Conservation (phyloP, 2,329 filamentous ascomycete species). For the Curvularia sp. region DNA sequence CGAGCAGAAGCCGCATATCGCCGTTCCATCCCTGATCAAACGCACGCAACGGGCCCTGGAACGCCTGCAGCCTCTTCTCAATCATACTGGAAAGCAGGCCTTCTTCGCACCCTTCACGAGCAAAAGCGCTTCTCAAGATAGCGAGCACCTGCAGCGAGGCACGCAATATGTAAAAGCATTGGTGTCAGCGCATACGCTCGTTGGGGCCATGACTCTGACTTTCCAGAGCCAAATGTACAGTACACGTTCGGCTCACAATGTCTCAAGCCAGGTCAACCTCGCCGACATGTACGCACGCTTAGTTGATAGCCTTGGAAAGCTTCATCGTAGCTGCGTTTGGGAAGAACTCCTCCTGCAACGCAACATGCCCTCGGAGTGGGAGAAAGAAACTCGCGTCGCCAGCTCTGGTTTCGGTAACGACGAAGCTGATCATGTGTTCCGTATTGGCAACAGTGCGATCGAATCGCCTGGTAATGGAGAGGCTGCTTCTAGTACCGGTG, state of each 20-base stretch:
- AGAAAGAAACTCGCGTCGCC: slow-evolving; percentile 55
- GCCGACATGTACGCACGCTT: slow-evolving; percentile 83
- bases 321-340: slow-evolving; percentile 81
- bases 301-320: slow-evolving; percentile 74
- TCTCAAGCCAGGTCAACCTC: slow-evolving; percentile 79
- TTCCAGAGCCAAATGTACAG: slow-evolving; percentile 71
- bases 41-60: slow-evolving; percentile 75
- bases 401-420: slow-evolving; percentile 49
- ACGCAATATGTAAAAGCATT: slow-evolving; percentile 81
- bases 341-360: slow-evolving; percentile 81
- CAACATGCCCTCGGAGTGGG: slow-evolving; percentile 75
- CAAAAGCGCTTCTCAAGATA: slow-evolving; percentile 20
- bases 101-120: slow-evolving; percentile 74
- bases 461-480: slow-evolving; percentile 28
- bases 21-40: slow-evolving; percentile 80
- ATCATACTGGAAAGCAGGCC: slow-evolving; percentile 59
- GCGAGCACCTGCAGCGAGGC: slow-evolving; percentile 63
- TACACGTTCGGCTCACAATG: slow-evolving; percentile 67
- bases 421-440: slow-evolving; percentile 52
- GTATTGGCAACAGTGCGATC: slow-evolving; percentile 38
- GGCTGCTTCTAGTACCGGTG: slow-evolving; percentile 10
- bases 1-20: slow-evolving; percentile 80
- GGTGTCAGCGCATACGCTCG: slow-evolving; percentile 76
- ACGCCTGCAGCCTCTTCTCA: slow-evolving; percentile 70
- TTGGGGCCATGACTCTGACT: slow-evolving; percentile 75